Conservation (phyloP, 2,329 filamentous ascomycete genomes). For the Byssothecium circinans region DNA sequence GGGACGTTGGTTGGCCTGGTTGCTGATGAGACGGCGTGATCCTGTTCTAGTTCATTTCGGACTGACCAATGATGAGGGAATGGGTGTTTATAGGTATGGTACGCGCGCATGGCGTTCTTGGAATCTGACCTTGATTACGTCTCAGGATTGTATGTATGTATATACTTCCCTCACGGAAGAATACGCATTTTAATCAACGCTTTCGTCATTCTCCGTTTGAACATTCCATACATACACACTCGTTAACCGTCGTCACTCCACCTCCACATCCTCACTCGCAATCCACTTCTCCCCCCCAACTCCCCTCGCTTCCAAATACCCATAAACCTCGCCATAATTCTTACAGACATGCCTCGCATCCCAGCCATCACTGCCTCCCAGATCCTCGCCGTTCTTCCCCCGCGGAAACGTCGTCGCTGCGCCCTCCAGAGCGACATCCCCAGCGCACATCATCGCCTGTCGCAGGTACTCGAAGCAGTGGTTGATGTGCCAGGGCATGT, state of each 20-base stretch:
- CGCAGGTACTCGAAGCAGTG: slow-evolving; percentile 41
- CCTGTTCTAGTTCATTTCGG: too few relatives aligned
- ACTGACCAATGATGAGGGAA: too few relatives aligned
- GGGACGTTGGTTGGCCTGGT: not conserved
- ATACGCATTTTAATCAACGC: too few relatives aligned
- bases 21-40: not conserved
- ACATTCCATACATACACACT: too few relatives aligned
- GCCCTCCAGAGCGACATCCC: slow-evolving; percentile 38
- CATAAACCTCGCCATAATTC: slow-evolving; percentile 34
- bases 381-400: slow-evolving; percentile 25
- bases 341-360: slow-evolving; percentile 39
- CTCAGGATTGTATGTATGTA: too few relatives aligned
- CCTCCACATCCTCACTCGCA: not conserved
- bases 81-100: too few relatives aligned
- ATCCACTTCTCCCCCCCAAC: slow-evolving; percentile 38
- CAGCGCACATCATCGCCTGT: slow-evolving; percentile 39
- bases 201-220: too few relatives aligned
- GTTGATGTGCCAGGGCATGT: slow-evolving; percentile 39
- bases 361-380: slow-evolving; percentile 40
- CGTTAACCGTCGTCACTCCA: not conserved
- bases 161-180: too few relatives aligned
- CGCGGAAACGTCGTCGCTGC: slow-evolving; percentile 36
- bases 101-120: too few relatives aligned
- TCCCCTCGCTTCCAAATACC: slow-evolving; percentile 31
- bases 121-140: too few relatives aligned